phyloP scores from a whole-genome alignment of 2,329 filamentous ascomycete genomes.

The Trichoderma pleuroti region DNA sequence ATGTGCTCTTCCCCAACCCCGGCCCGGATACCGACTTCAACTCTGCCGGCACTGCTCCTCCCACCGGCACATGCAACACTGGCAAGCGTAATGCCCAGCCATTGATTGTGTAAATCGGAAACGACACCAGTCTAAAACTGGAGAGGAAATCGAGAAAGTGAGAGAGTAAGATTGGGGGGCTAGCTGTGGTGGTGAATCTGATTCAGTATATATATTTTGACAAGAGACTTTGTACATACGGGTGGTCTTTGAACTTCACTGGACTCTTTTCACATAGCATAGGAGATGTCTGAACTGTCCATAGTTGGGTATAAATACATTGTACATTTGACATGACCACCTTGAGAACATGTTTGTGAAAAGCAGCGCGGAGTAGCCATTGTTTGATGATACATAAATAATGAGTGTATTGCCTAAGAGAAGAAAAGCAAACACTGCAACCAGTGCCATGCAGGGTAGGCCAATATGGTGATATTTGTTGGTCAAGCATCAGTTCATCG shows the following conservation, averaged over 20 bases:
- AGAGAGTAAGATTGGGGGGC: no score
- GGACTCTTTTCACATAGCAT: neutral
- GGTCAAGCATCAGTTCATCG: neutral
- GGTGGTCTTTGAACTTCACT: neutral
- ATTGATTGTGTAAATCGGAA: neutral
- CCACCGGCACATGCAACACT: neutral
- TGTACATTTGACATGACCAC: neutral
- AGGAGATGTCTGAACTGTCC: neutral
- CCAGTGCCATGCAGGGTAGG: no score
- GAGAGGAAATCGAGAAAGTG: neutral
- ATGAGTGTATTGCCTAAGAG: no score
- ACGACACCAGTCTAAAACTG: no score
- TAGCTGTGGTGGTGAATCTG: neutral
- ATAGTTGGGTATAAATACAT: neutral
- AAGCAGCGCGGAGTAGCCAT: no score
- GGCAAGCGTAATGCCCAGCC: neutral
- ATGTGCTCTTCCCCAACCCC: constrained; percentile 59
- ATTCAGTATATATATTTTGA: neutral
- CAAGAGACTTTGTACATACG: neutral
- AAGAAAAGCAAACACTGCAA: no score
- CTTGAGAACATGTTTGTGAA: neutral
- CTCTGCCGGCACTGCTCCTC: constrained; percentile 8
- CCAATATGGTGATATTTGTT: no score
- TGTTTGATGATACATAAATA: no score
- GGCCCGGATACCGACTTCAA: constrained; percentile 43